These are phyloP conservation scores for Sequoia sempervirens DNA, from an alignment of 75 land plant species.

Conservation along the genomic window DNA sequence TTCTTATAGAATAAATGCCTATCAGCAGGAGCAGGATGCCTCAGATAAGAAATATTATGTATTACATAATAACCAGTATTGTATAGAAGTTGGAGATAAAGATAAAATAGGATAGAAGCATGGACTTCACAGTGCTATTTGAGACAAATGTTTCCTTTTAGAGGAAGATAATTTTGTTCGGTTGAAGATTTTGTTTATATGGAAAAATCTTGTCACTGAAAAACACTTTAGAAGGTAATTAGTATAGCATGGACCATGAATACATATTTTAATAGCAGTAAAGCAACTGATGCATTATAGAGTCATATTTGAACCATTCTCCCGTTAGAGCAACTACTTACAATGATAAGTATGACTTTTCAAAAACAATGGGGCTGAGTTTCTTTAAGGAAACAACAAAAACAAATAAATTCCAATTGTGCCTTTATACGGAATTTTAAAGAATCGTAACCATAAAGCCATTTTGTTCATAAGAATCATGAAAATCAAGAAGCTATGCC, in stretches of 20 bases:
- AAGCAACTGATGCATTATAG: neutral
- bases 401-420: no score
- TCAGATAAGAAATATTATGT: neutral
- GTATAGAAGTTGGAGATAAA: neutral
- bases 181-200: neutral
- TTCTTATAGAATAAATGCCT: neutral
- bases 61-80: neutral
- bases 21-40: neutral
- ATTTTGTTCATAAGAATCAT: neutral
- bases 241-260: neutral
- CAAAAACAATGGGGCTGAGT: no score
- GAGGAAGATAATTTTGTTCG: neutral
- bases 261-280: neutral
- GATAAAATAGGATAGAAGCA: neutral
- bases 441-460: neutral
- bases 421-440: neutral
- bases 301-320: neutral
- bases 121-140: neutral
- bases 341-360: no score
- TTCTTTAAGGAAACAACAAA: no score
- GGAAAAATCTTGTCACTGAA: neutral
- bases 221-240: neutral
- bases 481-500: neutral
- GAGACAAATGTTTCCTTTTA: neutral
- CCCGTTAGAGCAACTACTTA: neutral